phyloP scores from a whole-genome alignment of 2,329 filamentous ascomycete species.

The Paracoccidioides lutzii region DNA sequence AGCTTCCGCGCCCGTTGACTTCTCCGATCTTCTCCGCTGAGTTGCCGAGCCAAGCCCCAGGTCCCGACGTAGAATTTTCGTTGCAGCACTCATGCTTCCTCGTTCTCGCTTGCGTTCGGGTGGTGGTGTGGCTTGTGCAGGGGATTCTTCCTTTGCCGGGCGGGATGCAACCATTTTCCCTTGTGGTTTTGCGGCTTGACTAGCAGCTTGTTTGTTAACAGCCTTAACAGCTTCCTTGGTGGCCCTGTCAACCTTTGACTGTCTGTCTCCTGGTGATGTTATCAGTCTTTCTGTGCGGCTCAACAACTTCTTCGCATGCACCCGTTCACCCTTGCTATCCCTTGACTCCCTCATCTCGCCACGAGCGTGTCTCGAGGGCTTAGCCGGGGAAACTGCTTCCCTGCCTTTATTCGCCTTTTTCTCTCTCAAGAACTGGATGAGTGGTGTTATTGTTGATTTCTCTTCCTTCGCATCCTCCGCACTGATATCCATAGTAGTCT shows the following conservation, averaged over 20 bases:
- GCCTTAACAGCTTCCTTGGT: slow-evolving; percentile 50
- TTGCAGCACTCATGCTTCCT: slow-evolving; percentile 40
- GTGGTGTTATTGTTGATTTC: slow-evolving; percentile 65
- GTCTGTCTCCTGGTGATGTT: slow-evolving; percentile 18
- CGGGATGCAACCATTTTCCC: slow-evolving; percentile 15
- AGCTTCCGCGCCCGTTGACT: slow-evolving; percentile 15
- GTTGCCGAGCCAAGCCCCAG: slow-evolving; percentile 40
- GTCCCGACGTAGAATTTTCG: slow-evolving; percentile 50
- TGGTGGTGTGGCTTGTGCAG: slow-evolving; percentile 15
- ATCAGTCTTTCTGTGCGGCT: slow-evolving; percentile 27
- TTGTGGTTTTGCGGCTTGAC: slow-evolving; percentile 22
- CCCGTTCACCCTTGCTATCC: slow-evolving; percentile 29
- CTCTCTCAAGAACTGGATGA: slow-evolving; percentile 81
- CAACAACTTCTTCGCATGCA: slow-evolving; percentile 31
- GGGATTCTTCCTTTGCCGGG: slow-evolving; percentile 7
- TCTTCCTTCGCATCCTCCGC: slow-evolving; percentile 41
- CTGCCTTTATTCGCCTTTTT: slow-evolving; percentile 68
- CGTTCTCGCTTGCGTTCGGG: slow-evolving; percentile 42
- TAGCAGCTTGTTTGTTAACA: slow-evolving; percentile 32
- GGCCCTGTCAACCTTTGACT: slow-evolving; percentile 39
- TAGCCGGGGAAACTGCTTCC: slow-evolving; percentile 25
- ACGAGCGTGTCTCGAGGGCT: slow-evolving; percentile 30
- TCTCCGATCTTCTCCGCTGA: slow-evolving; percentile 26
- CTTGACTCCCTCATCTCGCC: slow-evolving; percentile 28
- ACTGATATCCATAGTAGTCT: slow-evolving; percentile 38